Base-by-base conservation (phyloP, 2,329 filamentous ascomycete species). In the Pseudogymnoascus sp. region DNA sequence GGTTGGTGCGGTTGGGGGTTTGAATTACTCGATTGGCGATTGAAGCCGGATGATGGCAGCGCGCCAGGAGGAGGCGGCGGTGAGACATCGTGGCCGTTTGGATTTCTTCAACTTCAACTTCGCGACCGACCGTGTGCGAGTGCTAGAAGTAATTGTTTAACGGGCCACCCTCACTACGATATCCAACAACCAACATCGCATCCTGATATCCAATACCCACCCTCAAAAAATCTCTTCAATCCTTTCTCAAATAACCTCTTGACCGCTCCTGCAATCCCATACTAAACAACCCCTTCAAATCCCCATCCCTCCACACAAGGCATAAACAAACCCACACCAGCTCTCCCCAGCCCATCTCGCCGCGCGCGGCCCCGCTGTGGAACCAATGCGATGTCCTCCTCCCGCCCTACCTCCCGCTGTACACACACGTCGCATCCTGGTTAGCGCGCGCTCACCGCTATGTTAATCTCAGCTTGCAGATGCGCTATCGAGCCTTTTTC, bases 401-500 rank as follows among this genome's bases (percentile, higher is more conserved):
- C 26, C 51, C 51, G 51, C 51, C 29, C 51, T 57, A 57, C 51
- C 51, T 34, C 26, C 26, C 51, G 47, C 47, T 10, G 26, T 10
- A 26, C 51, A 18, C 51, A 4, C 51, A 7, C 51, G 31, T 11
- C 14, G 8, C 45, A 31, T 10, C 26, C 51, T n/a, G 4, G 51
- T 12, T 57, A 57, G 51, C 51, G 51, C 2, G 4, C 5, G n/a
- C 51, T 57, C 51, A 57, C 51, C 51, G 51, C 51, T 31, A 36
- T 11, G 51, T 57, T 57, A 57, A 57, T 57, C 51, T 57, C 51
- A 36, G 51, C 29, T 29, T 57, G 51, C 51, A 57, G 18, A 10
- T 57, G 51, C 29, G 18, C n/a, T n/a, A 57, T 31, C 42, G 45
- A 40, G 45, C 29, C 29, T 1, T 21, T 34, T 57, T 34, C 16